These are phyloP conservation scores for Colletotrichum gloeosporioides DNA, from an alignment of 2,329 filamentous ascomycete species.

Conservation along the genomic window DNA sequence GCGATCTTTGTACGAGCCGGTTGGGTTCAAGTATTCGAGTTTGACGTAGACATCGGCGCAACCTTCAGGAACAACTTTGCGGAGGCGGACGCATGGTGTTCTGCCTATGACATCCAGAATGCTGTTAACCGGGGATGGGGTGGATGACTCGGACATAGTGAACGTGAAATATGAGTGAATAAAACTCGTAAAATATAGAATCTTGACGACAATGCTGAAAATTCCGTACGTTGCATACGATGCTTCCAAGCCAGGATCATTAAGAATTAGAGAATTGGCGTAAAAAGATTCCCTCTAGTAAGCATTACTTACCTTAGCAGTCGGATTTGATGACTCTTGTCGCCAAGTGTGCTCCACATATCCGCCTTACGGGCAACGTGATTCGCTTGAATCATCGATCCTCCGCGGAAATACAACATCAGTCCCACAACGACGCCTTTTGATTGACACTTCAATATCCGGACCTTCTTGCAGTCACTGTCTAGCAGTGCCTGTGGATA, in stretches of 20 bases:
- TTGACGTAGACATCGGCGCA: conserved; percentile 18
- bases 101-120: conserved; percentile 13
- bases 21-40: conserved; percentile 18
- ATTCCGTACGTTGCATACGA: rapidly evolving
- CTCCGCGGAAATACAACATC: not conserved
- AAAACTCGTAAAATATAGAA: not conserved
- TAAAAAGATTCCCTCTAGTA: not conserved
- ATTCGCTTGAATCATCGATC: not conserved
- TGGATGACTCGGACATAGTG: not conserved
- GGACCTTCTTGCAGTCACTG: not conserved
- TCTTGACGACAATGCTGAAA: not conserved
- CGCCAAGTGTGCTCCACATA: not conserved
- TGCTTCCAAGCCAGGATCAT: not conserved
- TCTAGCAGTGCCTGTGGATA: not conserved
- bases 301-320: not conserved
- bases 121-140: not conserved
- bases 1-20: conserved; percentile 18
- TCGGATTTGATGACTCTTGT: not conserved
- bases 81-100: conserved; percentile 12
- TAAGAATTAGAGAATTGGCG: not conserved
- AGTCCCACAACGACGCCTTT: not conserved
- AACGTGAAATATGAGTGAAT: not conserved
- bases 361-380: not conserved
- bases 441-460: not conserved
- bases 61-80: conserved; percentile 1